Base-by-base conservation (phyloP, 2,329 filamentous ascomycete species). In the Aspergillus ustus region DNA sequence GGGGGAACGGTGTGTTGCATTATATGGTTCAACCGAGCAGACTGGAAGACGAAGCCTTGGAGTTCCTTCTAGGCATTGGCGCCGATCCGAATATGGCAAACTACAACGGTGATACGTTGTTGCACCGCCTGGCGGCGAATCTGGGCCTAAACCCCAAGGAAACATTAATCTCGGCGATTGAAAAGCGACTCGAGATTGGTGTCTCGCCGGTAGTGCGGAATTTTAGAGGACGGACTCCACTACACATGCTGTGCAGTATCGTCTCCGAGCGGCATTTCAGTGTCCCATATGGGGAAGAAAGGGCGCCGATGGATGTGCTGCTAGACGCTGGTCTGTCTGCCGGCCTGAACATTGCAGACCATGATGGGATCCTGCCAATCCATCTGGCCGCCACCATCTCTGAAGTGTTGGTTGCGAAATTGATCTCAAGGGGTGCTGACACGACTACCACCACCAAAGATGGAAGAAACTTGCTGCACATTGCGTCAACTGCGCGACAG, bases 401-500 rank as follows among this genome's bases (percentile, higher is more conserved):
- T 0, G 66, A 67, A 52, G 48, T 46, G 8, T 45, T 68, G 25
- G 61, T 67, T 15, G 59, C 43, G 11, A 66, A 61, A 44, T 45
- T 70, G 2, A 66, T 70, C 9, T 19, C n/a, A 7, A 40, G 57
- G 4, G 69, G 68, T n/a, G 63, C 68, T 11, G 62, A 63, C 49
- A 29, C 55, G 2, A 62, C 63, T 13, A 28, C 34, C 13, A 45
- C 19, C 15, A 69, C 67, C 2, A 64, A 57, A 8, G 65, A 70
- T 29, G 64, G 65, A 15, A 57, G 61, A 6, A 70, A 62, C 29
- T n/a, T 70, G 20, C 49, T 70, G 17, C 69, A 70, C 48, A 66
- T 69, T 34, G 65, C 64, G 1, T 54, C 66, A 13, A 58, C 60
- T 7, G 66, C 67, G 5, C 63, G 63, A 1, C 66, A 67, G 52